Conservation (phyloP, 495 filamentous ascomycete species). For the Aspergillus leporis region DNA sequence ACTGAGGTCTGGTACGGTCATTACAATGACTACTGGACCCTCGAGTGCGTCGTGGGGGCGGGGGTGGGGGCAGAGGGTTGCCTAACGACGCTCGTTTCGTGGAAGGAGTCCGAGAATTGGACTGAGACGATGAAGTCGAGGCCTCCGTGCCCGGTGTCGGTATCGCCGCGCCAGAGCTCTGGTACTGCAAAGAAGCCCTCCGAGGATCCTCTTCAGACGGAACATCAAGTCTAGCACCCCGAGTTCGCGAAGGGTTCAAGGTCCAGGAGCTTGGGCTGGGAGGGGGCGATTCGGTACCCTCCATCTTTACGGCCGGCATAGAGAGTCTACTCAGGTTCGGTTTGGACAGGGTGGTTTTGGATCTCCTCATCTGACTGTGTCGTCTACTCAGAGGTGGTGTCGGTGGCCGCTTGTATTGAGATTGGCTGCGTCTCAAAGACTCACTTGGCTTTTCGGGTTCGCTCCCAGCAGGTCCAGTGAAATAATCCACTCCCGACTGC, state of each 20-base stretch:
- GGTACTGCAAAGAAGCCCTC: constrained; percentile 1
- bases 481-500: constrained; percentile 41
- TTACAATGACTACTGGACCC: constrained; percentile 54
- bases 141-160: constrained; percentile 4
- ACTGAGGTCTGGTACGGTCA: constrained; percentile 23
- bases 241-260: constrained; percentile 20
- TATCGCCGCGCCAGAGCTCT: constrained; percentile 8
- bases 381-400: constrained; percentile 50
- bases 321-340: constrained; percentile 34
- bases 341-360: constrained; percentile 39
- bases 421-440: constrained; percentile 37
- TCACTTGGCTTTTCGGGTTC: constrained; percentile 24
- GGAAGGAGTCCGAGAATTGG: constrained; percentile 21
- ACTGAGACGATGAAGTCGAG: constrained; percentile 1
- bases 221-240: constrained; percentile 11
- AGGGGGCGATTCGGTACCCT: constrained; percentile 31
- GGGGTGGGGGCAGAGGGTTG: constrained; percentile 53
- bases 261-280: constrained; percentile 35
- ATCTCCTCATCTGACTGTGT: constrained; percentile 48
- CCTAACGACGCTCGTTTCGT: constrained; percentile 20
- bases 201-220: constrained; percentile 10
- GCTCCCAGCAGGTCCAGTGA: constrained; percentile 18
- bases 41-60: constrained; percentile 59
- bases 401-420: constrained; percentile 48
- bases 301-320: constrained; percentile 27